These are phyloP conservation scores for Penicillium odoratum DNA, from an alignment of 495 filamentous ascomycete species.

Conservation along the genomic window DNA sequence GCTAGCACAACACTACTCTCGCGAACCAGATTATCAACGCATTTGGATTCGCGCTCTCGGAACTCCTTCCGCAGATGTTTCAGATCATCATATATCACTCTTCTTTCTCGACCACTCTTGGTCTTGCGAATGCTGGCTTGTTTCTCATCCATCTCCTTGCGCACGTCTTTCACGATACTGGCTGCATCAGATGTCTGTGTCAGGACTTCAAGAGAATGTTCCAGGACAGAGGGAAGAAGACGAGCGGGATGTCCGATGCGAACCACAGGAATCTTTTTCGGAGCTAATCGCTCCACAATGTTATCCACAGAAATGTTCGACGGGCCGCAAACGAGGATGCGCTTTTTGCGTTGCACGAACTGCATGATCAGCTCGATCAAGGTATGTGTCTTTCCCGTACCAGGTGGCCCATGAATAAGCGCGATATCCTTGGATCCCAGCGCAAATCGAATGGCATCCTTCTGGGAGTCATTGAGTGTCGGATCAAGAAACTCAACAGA, in stretches of 20 bases:
- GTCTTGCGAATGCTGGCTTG: slow-evolving; percentile 88
- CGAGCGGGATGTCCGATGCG: slow-evolving; percentile 92
- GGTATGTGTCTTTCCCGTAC: slow-evolving; percentile 97
- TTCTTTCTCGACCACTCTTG: slow-evolving; percentile 73
- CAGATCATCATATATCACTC: slow-evolving; percentile 80
- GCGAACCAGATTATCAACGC: slow-evolving; percentile 71
- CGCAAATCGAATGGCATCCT: slow-evolving; percentile 87
- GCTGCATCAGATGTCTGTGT: slow-evolving; percentile 89
- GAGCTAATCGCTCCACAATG: slow-evolving; percentile 89
- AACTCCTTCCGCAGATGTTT: slow-evolving; percentile 87
- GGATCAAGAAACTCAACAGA: slow-evolving; percentile 74
- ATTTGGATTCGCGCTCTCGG: slow-evolving; percentile 77
- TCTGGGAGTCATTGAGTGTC: slow-evolving; percentile 84
- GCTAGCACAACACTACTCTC: slow-evolving; percentile 85
- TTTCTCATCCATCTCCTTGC: slow-evolving; percentile 90
- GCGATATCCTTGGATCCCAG: slow-evolving; percentile 80
- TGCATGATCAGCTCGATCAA: slow-evolving; percentile 93
- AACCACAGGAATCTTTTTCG: slow-evolving; percentile 81
- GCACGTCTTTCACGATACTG: slow-evolving; percentile 85
- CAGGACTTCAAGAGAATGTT: slow-evolving; percentile 89
- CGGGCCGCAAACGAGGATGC: slow-evolving; percentile 89
- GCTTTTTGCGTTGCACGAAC: slow-evolving; percentile 65
- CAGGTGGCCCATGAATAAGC: slow-evolving; percentile 92
- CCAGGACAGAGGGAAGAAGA: slow-evolving; percentile 82
- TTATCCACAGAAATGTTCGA: slow-evolving; percentile 98